Evolutionary conservation across 805 yeast species (phyloP).

Genomic region (Lachancea cidri): DNA sequence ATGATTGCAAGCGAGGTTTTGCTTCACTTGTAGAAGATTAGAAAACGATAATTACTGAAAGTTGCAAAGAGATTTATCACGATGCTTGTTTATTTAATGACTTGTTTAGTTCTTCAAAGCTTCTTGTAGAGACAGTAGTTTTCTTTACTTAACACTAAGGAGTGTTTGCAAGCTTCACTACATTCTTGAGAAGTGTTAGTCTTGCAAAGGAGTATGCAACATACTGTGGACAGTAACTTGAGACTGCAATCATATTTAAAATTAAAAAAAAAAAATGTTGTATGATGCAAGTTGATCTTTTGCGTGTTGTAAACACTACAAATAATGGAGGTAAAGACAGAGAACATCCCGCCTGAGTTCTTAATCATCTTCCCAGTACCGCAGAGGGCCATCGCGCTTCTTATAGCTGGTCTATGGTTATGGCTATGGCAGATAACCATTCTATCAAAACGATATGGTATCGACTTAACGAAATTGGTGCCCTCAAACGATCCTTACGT

Average conservation of each 20-base stretch:
- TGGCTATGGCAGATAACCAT: conserved; percentile 47
- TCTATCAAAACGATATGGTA: conserved; percentile 34
- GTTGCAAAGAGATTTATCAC: background rate
- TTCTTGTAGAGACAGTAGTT: too few species aligned
- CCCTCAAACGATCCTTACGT: conserved; percentile 20
- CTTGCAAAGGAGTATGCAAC: too few species aligned
- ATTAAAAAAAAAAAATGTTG: too few species aligned
- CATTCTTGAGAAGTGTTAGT: too few species aligned
- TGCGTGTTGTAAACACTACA: too few species aligned
- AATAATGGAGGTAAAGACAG: background rate
- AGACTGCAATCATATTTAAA: too few species aligned
- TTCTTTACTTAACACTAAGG: too few species aligned
- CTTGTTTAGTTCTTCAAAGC: too few species aligned
- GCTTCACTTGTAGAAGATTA: conserved; percentile 6
- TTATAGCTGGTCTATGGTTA: conserved; percentile 46
- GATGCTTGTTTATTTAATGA: too few species aligned
- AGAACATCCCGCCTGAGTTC: conserved; percentile 1
- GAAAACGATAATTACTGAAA: conserved; percentile 10
- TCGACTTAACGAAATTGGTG: conserved; percentile 35
- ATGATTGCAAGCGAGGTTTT: conserved; percentile 18
- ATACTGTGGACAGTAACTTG: too few species aligned
- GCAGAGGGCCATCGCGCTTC: conserved; percentile 43
- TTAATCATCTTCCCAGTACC: conserved; percentile 40
- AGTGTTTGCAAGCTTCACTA: too few species aligned
- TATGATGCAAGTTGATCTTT: too few species aligned